Percentiles rank a stretch among this genome's conserved stretches.
phyloP scores from a whole-genome alignment of 345 rosid species.

The Melaleuca quinquenervia region DNA sequence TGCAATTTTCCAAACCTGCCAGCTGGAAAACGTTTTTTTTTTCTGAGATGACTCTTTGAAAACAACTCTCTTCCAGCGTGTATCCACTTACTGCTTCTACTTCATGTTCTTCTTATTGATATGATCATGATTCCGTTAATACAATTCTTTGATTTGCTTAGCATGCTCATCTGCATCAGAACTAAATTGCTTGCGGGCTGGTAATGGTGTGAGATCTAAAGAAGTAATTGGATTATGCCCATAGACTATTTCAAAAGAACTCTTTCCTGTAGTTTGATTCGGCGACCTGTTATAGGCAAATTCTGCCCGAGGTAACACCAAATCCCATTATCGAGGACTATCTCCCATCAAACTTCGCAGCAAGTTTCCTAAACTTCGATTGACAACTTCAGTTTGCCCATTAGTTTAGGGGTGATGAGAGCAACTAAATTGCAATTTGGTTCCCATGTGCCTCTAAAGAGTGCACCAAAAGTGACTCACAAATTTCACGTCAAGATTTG shows the following conservation, averaged over 20 bases:
- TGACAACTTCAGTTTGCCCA: not conserved
- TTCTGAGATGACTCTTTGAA: too few species aligned
- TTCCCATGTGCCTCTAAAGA: not conserved
- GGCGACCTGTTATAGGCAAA: not conserved
- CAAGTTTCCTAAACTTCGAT: not conserved
- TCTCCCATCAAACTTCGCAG: not conserved
- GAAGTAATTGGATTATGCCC: not conserved
- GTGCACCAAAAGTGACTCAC: not conserved
- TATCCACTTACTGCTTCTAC: not conserved
- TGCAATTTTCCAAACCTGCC: too few species aligned
- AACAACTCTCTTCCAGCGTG: not conserved
- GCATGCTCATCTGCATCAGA: too few species aligned
- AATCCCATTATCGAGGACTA: not conserved
- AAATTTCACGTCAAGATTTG: not conserved
- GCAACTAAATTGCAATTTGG: not conserved
- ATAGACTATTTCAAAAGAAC: not conserved
- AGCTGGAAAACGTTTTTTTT: too few species aligned
- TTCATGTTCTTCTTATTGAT: not conserved
- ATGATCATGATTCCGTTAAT: not conserved
- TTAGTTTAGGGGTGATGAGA: not conserved
- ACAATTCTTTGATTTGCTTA: not conserved
- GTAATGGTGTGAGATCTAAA: not conserved
- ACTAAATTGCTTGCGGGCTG: too few species aligned
- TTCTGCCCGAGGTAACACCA: not conserved
- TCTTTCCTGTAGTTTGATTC: not conserved